Conservation (phyloP, 495 filamentous ascomycete species). For the Podospora bellae-mahoneyi region DNA sequence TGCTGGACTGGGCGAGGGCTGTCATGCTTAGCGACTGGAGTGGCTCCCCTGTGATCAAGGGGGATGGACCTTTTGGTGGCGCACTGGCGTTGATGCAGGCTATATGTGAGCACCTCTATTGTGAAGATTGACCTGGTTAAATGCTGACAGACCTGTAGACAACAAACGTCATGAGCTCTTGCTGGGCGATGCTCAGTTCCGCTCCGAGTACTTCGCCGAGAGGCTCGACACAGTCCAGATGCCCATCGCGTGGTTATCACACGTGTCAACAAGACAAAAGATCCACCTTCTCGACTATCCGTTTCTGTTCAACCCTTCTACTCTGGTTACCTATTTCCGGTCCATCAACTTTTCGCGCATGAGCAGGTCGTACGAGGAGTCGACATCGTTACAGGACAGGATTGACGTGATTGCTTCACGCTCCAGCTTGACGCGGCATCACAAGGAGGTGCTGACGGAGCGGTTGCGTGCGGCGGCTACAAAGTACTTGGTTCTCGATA, state of each 20-base stretch:
- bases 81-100: slow-evolving; percentile 69
- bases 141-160: slow-evolving; percentile 40
- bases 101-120: slow-evolving; percentile 55
- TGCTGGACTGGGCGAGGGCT: slow-evolving; percentile 77
- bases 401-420: slow-evolving; percentile 57
- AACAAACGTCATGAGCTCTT: slow-evolving; percentile 60
- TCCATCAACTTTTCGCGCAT: slow-evolving; percentile 83
- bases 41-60: slow-evolving; percentile 63
- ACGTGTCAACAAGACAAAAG: slow-evolving; percentile 53
- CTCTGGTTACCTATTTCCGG: slow-evolving; percentile 79
- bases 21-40: slow-evolving; percentile 76
- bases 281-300: slow-evolving; percentile 77
- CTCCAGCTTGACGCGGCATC: slow-evolving; percentile 43
- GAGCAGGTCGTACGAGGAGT: slow-evolving; percentile 69
- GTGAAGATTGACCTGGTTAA: not conserved
- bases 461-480: slow-evolving; percentile 61
- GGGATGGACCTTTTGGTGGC: slow-evolving; percentile 64
- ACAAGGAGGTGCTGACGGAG: slow-evolving; percentile 51
- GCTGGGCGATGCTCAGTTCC: slow-evolving; percentile 64
- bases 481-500: slow-evolving; percentile 72
- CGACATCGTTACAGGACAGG: slow-evolving; percentile 59
- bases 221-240: slow-evolving; percentile 72
- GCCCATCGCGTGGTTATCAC: slow-evolving; percentile 69
- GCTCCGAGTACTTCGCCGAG: slow-evolving; percentile 70
- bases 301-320: slow-evolving; percentile 71